Evolutionary conservation across 2,329 filamentous ascomycete genomes (phyloP).

Genomic region (Coniella lustricola): DNA sequence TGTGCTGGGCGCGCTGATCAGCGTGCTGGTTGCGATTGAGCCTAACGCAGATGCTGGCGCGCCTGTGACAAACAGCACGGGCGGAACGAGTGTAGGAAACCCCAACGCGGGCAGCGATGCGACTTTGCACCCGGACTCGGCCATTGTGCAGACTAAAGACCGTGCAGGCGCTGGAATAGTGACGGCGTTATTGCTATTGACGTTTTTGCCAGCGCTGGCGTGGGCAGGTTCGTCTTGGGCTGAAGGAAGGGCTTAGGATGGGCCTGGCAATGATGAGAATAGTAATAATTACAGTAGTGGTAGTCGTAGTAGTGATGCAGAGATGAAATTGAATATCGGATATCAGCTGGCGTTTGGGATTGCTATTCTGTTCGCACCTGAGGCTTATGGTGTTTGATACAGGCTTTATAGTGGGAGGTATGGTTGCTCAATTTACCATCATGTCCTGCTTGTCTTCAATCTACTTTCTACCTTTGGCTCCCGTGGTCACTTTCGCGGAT

Average conservation of each 20-base stretch:
- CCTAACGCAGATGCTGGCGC: conserved; percentile 1
- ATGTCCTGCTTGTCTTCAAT: too few relatives aligned
- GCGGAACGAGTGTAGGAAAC: conserved; percentile 33
- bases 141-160: conserved; percentile 26
- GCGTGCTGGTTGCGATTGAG: conserved; percentile 31
- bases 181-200: conserved; percentile 29
- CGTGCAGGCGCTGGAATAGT: conserved; percentile 35
- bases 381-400: too few relatives aligned
- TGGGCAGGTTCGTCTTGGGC: conserved; percentile 28
- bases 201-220: conserved; percentile 27
- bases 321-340: too few relatives aligned
- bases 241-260: not conserved
- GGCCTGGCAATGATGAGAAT: too few relatives aligned
- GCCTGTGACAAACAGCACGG: conserved; percentile 33
- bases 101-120: conserved; percentile 23
- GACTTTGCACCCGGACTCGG: conserved; percentile 1
- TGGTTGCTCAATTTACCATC: too few relatives aligned
- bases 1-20: conserved; percentile 41
- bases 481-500: too few relatives aligned
- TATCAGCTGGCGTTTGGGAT: too few relatives aligned
- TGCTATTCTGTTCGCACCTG: too few relatives aligned
- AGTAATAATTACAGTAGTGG: too few relatives aligned
- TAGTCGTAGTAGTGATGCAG: too few relatives aligned
- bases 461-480: too few relatives aligned
- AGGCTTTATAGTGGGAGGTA: too few relatives aligned